These are phyloP conservation scores for Penicillium glabrum DNA, from an alignment of 2,329 filamentous ascomycete species.

Conservation along the genomic window DNA sequence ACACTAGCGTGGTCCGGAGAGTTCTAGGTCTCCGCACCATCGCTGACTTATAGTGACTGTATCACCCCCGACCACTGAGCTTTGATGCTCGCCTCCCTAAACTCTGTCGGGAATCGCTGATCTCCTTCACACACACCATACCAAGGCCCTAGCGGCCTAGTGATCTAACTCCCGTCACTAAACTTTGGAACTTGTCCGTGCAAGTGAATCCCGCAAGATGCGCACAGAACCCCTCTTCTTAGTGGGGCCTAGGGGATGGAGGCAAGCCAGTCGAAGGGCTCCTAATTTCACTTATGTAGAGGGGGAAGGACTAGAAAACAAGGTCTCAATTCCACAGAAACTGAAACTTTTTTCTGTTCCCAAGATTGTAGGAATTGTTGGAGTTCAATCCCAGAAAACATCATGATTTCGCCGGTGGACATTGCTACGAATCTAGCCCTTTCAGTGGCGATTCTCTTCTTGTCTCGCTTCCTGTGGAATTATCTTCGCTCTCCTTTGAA, in stretches of 20 bases:
- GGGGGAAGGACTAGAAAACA: not conserved
- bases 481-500: slow-evolving; percentile 19
- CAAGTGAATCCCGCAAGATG: not conserved
- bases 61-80: not conserved
- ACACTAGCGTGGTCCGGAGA: not conserved
- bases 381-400: not conserved
- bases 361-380: not conserved
- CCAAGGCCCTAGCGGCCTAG: not conserved
- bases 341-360: not conserved
- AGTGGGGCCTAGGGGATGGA: not conserved
- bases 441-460: slow-evolving; percentile 7
- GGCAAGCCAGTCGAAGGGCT: not conserved
- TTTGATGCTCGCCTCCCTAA: not conserved
- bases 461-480: slow-evolving; percentile 16
- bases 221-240: not conserved
- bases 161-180: not conserved
- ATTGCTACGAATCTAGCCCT: slow-evolving; percentile 6
- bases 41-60: not conserved
- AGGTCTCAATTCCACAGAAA: not conserved
- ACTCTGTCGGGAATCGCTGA: not conserved
- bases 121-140: not conserved
- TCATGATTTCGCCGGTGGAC: slow-evolving; percentile 4
- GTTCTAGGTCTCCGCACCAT: not conserved
- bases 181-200: not conserved
- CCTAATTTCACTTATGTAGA: not conserved